Conservation (phyloP, 768 basidiomycete species). For the Cystobasidium tubakii region DNA sequence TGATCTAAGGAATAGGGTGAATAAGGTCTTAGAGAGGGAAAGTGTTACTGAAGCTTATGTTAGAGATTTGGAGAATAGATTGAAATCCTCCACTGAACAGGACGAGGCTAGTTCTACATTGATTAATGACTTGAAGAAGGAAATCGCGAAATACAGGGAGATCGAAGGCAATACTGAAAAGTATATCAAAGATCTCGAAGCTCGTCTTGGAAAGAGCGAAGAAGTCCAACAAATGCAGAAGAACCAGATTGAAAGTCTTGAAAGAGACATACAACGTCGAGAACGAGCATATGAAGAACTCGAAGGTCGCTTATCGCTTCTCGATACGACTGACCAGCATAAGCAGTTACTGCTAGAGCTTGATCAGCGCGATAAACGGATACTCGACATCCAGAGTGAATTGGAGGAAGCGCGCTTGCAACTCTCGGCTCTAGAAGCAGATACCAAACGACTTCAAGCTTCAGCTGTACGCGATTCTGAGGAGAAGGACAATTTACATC, state of each 20-base stretch:
- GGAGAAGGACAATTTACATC: constrained; percentile 64
- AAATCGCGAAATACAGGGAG: constrained; percentile 71
- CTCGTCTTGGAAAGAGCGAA: constrained; percentile 57
- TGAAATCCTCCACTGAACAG: constrained; percentile 76
- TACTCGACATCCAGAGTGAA: constrained; percentile 69
- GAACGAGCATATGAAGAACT: constrained; percentile 65
- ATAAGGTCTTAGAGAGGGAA: constrained; percentile 80
- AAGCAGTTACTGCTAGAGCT: constrained; percentile 69
- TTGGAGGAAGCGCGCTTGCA: constrained; percentile 72
- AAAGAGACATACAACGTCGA: constrained; percentile 68
- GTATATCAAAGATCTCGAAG: constrained; percentile 82
- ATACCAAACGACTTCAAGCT: constrained; percentile 61
- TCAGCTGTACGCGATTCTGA: constrained; percentile 66
- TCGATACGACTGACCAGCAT: constrained; percentile 58
- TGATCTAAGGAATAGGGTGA: constrained; percentile 71
- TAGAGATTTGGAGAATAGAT: constrained; percentile 83
- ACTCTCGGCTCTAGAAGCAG: constrained; percentile 63
- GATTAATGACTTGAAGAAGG: constrained; percentile 73
- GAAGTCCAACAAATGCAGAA: constrained; percentile 57
- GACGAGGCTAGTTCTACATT: constrained; percentile 70
- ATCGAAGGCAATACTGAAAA: constrained; percentile 63
- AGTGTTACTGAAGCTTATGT: constrained; percentile 91
- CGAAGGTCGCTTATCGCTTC: constrained; percentile 63
- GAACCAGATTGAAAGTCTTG: constrained; percentile 67
- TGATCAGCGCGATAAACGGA: constrained; percentile 70